Evolutionary conservation across 352 stramenopile species (phyloP), one percentile per base, ranked within the genome.

Genomic region (Globisporangium alternatum): DNA sequence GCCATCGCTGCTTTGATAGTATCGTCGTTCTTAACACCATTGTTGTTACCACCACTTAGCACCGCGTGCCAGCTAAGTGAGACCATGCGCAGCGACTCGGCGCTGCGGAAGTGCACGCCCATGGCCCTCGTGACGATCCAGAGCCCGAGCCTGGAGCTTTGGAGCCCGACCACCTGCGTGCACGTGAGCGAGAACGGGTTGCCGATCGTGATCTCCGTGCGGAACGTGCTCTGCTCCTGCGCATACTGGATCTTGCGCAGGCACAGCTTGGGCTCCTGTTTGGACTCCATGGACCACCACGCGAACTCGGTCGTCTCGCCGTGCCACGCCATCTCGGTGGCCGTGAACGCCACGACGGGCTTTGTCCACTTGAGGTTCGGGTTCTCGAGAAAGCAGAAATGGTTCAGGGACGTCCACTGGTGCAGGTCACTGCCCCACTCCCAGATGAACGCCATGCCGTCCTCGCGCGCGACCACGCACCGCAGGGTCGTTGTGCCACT

Each of bases 391-490:
- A 94, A 91, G 65, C 80, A 89, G 55, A 94, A 83, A 37, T 75
- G 71, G 66, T 94, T 96, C 15, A 95, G 65, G 74, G 88, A 96
- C 10, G 80, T 86, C 88, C 86, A 96, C 56, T 86, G 78, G 56
- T 85, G 76, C 41, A 92, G 64, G 67, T 96, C 86, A 7, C 67
- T 71, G 44, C 86, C 77, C 88, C 88, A 96, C 54, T 96, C 86
- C 88, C 88, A 96, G 21, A 95, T 59, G 68, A 87, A 93, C 39
- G 78, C 83, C 73, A 89, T 80, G 28, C 88, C 88, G 60, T 96
- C 88, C 56, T 92, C 80, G 19, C 81, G 73, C 10, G 85, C 84
- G 30, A 94, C 76, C 0, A 96, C 66, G 65, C 86, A 96, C 39
- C 88, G 75, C 64, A 96, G 70, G 35, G 70, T 62, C 39, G 76